Conservation (phyloP, 2,329 filamentous ascomycete genomes). For the Xylaria sp. region DNA sequence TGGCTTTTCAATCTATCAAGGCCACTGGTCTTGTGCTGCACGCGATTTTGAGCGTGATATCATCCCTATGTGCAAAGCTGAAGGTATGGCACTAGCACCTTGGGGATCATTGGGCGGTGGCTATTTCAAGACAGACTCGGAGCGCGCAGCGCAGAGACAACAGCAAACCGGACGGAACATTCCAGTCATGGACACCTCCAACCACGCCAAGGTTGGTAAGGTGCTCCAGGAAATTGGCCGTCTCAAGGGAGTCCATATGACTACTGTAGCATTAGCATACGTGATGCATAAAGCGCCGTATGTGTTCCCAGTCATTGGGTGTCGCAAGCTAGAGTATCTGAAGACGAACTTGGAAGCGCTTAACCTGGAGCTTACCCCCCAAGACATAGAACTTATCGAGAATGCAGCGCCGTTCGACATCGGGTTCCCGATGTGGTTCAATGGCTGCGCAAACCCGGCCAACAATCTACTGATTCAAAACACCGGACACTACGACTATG, state of each 20-base stretch:
- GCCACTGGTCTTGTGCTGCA: conserved; percentile 68
- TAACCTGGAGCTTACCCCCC: conserved; percentile 58
- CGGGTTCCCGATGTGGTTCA: conserved; percentile 68
- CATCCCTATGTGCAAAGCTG: conserved; percentile 70
- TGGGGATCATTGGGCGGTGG: conserved; percentile 69
- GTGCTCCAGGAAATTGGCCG: conserved; percentile 69
- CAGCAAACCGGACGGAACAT: conserved; percentile 56
- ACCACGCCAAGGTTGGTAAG: conserved; percentile 61
- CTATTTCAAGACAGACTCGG: conserved; percentile 56
- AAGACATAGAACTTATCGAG: conserved; percentile 66
- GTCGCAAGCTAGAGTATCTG: conserved; percentile 64
- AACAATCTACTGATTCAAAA: conserved; percentile 17
- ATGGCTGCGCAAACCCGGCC: conserved; percentile 17
- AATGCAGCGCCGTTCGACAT: conserved; percentile 62
- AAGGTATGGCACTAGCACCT: conserved; percentile 70
- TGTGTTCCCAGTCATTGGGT: conserved; percentile 66
- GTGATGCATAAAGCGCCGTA: conserved; percentile 61
- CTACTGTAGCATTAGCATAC: conserved; percentile 66
- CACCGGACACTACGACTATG: conserved; percentile 22
- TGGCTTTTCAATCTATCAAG: conserved; percentile 76
- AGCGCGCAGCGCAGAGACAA: conserved; percentile 59
- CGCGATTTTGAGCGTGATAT: conserved; percentile 76
- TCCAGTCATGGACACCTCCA: conserved; percentile 50
- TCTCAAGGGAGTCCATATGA: conserved; percentile 65
- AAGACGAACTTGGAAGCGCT: conserved; percentile 66